Conservation (phyloP, 2,329 filamentous ascomycete genomes). For the Penicillium sp. region DNA sequence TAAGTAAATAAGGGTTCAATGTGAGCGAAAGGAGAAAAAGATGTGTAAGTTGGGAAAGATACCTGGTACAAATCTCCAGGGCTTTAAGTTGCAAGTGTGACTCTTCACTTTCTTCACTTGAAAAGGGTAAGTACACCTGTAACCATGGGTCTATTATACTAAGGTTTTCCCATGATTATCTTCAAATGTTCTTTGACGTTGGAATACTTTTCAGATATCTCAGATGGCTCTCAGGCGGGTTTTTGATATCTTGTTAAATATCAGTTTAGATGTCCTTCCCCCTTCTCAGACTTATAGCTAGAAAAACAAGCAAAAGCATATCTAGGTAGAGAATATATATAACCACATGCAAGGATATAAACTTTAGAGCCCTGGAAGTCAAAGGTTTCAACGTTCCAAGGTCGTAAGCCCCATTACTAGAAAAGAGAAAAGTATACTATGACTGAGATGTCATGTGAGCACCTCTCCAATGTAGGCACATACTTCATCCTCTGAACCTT, state of each 20-base stretch:
- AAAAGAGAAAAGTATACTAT: background rate
- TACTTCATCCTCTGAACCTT: background rate
- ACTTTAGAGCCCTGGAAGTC: no score
- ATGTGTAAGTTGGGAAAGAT: background rate
- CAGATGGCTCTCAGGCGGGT: no score
- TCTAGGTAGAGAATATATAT: background rate
- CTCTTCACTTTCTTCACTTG: no score
- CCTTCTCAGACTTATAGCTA: background rate
- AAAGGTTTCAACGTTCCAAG: background rate
- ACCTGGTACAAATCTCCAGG: no score
- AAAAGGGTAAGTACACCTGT: background rate
- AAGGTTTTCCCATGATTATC: no score
- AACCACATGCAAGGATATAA: background rate
- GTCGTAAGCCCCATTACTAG: background rate
- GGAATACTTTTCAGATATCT: no score
- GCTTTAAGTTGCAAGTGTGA: no score
- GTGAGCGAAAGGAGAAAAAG: background rate
- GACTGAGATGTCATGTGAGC: no score
- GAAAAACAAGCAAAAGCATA: background rate
- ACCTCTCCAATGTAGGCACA: background rate
- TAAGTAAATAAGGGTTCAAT: background rate
- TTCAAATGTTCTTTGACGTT: no score
- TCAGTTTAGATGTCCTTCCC: background rate
- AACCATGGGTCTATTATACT: background rate
- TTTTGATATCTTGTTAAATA: no score